Conservation (phyloP, 805 yeast species). For the Isabelozyma rhagii region DNA sequence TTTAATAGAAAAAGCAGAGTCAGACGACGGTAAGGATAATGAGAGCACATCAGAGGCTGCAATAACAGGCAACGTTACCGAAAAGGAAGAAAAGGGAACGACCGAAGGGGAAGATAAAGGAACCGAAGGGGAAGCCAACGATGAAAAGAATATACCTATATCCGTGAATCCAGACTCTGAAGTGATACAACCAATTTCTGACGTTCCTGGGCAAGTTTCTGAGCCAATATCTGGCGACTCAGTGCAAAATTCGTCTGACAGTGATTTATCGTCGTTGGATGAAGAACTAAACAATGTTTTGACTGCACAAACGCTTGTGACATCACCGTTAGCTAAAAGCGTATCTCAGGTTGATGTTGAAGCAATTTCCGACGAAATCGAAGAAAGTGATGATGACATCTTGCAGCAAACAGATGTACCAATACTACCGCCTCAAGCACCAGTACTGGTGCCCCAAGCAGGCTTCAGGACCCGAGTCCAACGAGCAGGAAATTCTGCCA, state of each 20-base stretch:
- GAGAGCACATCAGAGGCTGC: background rate
- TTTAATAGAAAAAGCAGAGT: slow-evolving; percentile 1
- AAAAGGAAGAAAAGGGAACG: background rate
- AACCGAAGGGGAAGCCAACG: background rate
- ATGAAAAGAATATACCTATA: too few relatives aligned
- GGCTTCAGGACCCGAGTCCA: background rate
- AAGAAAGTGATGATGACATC: slow-evolving; percentile 6
- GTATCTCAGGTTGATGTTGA: slow-evolving; percentile 3
- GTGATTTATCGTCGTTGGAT: slow-evolving; percentile 15
- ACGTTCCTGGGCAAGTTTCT: too few relatives aligned
- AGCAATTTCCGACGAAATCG: slow-evolving; percentile 9
- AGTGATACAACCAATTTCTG: too few relatives aligned
- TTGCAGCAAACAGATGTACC: background rate
- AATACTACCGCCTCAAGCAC: background rate
- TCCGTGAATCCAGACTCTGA: too few relatives aligned
- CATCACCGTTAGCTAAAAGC: background rate
- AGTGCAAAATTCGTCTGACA: slow-evolving; percentile 1
- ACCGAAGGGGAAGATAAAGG: background rate
- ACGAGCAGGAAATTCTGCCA: background rate
- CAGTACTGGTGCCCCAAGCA: background rate
- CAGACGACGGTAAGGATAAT: background rate
- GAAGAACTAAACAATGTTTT: slow-evolving; percentile 14
- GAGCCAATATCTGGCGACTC: too few relatives aligned
- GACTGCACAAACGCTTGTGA: background rate
- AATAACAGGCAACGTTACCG: background rate